phyloP scores from a whole-genome alignment of 345 rosid species.

The Linum lewisii region DNA sequence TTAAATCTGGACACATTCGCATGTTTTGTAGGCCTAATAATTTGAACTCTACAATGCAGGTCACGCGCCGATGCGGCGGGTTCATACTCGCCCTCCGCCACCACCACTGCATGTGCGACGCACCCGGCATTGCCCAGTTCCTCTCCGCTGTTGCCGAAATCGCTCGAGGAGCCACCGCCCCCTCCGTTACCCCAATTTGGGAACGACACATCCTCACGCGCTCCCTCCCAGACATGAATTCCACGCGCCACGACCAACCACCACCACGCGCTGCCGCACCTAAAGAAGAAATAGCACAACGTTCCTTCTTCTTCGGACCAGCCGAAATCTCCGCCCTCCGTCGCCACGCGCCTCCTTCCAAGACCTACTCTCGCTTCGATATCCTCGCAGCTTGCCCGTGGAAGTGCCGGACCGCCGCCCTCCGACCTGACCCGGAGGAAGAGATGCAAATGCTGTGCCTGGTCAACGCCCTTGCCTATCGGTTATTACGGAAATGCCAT shows the following conservation, averaged over 20 bases:
- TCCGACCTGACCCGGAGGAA: slow-evolving; percentile 10
- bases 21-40: no score
- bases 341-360: not conserved
- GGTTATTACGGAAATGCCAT: slow-evolving; percentile 23
- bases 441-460: slow-evolving; percentile 1
- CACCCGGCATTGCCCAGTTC: slow-evolving; percentile 9
- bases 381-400: slow-evolving; percentile 16
- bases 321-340: slow-evolving; percentile 4
- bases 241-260: slow-evolving; percentile 9
- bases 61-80: not conserved
- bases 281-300: not conserved
- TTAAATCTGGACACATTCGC: no score
- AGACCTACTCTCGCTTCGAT: slow-evolving; percentile 11
- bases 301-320: slow-evolving; percentile 17
- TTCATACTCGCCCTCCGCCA: not conserved
- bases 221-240: slow-evolving; percentile 10
- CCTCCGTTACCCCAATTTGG: slow-evolving; percentile 10
- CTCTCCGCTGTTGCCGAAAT: slow-evolving; percentile 13
- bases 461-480: not conserved
- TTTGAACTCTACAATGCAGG: not conserved
- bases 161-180: slow-evolving; percentile 4
- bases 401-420: slow-evolving; percentile 22
- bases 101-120: slow-evolving; percentile 14
- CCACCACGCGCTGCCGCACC: not conserved
- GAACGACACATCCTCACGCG: slow-evolving; percentile 6